Evolutionary conservation across 805 yeast genomes (phyloP).

Genomic region (Suhomyces xylopsoci): DNA sequence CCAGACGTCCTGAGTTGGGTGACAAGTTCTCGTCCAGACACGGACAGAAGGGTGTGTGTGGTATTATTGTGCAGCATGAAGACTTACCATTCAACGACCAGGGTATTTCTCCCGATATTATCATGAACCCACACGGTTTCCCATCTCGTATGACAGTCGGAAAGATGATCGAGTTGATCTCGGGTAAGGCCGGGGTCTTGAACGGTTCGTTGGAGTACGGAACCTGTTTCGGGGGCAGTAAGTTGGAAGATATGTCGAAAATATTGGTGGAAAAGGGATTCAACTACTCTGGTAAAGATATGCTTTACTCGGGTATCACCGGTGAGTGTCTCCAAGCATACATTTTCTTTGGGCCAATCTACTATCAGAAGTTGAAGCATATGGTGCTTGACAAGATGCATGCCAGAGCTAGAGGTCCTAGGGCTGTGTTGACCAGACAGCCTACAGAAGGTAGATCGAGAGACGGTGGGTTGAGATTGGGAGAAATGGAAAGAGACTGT

Average conservation of each 20-base stretch:
- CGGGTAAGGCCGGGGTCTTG: constrained; percentile 97
- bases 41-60: constrained; percentile 99
- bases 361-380: constrained; percentile 96
- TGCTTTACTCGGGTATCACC: constrained; percentile 95
- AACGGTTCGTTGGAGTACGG: constrained; percentile 92
- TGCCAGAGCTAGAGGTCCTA: constrained; percentile 98
- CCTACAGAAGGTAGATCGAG: constrained; percentile 99
- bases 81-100: constrained; percentile 93
- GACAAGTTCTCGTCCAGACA: constrained; percentile 97
- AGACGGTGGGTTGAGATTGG: constrained; percentile 98
- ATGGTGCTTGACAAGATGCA: constrained; percentile 99
- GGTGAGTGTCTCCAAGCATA: constrained; percentile 97
- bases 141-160: constrained; percentile 99
- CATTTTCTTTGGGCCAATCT: constrained; percentile 97
- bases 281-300: constrained; percentile 94
- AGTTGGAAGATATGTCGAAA: constrained; percentile 90
- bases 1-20: constrained; percentile 96
- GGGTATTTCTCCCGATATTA: constrained; percentile 91
- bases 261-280: constrained; percentile 88
- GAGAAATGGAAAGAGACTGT: constrained; percentile 99
- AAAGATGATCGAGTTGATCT: constrained; percentile 92
- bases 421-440: constrained; percentile 96
- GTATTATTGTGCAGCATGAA: constrained; percentile 95
- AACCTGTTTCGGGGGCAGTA: constrained; percentile 98
- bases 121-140: constrained; percentile 99